These are phyloP conservation scores for Penicillium salamii DNA, from an alignment of 495 filamentous ascomycete species.

Conservation along the genomic window DNA sequence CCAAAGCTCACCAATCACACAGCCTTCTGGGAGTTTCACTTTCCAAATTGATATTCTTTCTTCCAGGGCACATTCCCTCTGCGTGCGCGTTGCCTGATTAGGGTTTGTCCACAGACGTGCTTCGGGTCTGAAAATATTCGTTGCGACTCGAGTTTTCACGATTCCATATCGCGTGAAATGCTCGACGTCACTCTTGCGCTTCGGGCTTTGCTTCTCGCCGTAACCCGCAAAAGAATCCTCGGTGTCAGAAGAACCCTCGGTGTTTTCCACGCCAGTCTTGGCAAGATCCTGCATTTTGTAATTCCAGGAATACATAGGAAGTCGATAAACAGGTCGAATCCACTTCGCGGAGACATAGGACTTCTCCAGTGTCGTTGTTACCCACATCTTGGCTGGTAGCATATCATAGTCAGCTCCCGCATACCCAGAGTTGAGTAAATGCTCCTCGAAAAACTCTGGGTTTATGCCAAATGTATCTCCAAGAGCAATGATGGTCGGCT, in stretches of 20 bases:
- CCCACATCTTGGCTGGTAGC: conserved; percentile 6
- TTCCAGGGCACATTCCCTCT: conserved; percentile 10
- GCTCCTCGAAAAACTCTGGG: conserved; percentile 17
- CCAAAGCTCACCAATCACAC: conserved; percentile 7
- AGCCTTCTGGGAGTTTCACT: background rate
- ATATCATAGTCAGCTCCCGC: background rate
- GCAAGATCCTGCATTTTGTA: conserved; percentile 2
- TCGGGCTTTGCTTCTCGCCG: too few species aligned
- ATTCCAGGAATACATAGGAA: conserved; percentile 11
- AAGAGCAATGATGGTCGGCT: conserved; percentile 2
- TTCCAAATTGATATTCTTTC: conserved; percentile 15
- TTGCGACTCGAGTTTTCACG: background rate
- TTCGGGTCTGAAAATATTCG: conserved; percentile 12
- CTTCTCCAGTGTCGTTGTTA: conserved; percentile 5
- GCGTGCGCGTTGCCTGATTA: background rate
- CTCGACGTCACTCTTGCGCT: too few species aligned
- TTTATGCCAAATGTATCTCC: conserved; percentile 12
- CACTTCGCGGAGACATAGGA: conserved; percentile 10
- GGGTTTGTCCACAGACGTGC: conserved; percentile 11
- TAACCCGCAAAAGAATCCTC: too few species aligned
- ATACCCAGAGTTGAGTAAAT: conserved; percentile 15
- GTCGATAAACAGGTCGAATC: conserved; percentile 12
- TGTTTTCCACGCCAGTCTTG: background rate
- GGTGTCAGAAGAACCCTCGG: too few species aligned
- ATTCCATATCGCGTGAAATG: background rate